These are phyloP conservation scores for Cladorrhinum sp. DNA, from an alignment of 2,329 filamentous ascomycete species.

Conservation along the genomic window DNA sequence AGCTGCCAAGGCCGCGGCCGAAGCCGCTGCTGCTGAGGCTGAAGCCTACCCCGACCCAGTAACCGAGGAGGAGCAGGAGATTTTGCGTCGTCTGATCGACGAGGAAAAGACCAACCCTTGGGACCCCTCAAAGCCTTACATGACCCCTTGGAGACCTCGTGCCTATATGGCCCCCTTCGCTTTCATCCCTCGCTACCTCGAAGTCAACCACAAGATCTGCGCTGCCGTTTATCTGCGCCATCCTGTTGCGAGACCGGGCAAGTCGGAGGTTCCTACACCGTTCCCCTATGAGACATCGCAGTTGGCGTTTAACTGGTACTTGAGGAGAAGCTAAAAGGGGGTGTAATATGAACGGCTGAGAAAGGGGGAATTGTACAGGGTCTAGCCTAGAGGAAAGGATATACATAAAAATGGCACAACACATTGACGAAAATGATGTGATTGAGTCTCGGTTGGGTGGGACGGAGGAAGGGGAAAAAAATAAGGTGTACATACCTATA, in stretches of 20 bases:
- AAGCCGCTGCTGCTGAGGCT: conserved; percentile 3
- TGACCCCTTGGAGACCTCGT: conserved; percentile 84
- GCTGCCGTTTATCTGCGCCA: conserved; percentile 92
- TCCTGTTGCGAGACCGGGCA: conserved; percentile 79
- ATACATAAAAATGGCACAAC: not conserved
- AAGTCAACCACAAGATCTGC: conserved; percentile 97
- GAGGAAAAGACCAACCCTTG: conserved; percentile 71
- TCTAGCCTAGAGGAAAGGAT: not conserved
- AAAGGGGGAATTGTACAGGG: not conserved
- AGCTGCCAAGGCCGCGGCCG: conserved; percentile 9
- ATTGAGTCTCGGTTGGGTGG: not conserved
- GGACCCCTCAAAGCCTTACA: conserved; percentile 77
- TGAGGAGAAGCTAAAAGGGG: conserved; percentile 65
- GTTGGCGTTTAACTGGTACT: conserved; percentile 90
- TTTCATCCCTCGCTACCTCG: conserved; percentile 90
- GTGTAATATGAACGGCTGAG: not conserved
- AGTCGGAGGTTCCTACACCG: conserved; percentile 81
- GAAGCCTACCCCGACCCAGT: conserved; percentile 1
- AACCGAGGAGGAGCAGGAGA: conserved; percentile 40
- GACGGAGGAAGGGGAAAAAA: not conserved
- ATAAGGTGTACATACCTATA: not conserved
- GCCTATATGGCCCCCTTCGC: conserved; percentile 89
- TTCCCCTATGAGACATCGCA: conserved; percentile 69
- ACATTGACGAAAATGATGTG: not conserved
- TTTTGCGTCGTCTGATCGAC: conserved; percentile 56